These are phyloP conservation scores for Solanum paucissectum DNA, from an alignment of 257 asterid genomes.

Conservation along the genomic window DNA sequence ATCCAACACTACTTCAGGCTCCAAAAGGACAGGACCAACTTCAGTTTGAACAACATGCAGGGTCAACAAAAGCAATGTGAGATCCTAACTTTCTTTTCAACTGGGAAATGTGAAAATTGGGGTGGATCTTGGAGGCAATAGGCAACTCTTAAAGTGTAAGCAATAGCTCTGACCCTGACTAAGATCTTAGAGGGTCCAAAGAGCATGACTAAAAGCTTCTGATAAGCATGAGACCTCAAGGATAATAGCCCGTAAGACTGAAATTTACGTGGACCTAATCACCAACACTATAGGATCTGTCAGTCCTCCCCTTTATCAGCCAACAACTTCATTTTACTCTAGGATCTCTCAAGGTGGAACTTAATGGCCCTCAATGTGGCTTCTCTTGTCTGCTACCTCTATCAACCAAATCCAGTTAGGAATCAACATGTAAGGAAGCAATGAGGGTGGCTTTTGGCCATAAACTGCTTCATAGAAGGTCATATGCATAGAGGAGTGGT, in stretches of 20 bases:
- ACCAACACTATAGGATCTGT: not conserved
- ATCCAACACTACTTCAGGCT: not conserved
- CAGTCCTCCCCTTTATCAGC: not conserved
- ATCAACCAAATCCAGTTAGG: not conserved
- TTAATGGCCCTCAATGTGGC: not conserved
- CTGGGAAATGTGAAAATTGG: not conserved
- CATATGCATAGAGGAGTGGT: not conserved
- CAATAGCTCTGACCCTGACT: not conserved
- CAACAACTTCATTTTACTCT: not conserved
- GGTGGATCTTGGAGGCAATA: not conserved
- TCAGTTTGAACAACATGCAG: not conserved
- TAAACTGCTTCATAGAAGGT: not conserved
- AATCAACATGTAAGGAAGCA: not conserved
- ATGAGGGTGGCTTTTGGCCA: not conserved
- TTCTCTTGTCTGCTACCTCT: not conserved
- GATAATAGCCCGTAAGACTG: not conserved
- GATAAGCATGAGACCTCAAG: not conserved
- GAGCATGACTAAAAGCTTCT: not conserved
- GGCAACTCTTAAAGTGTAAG: not conserved
- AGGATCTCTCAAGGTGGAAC: not conserved
- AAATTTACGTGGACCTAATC: not conserved
- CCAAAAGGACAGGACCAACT: not conserved
- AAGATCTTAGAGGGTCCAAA: not conserved
- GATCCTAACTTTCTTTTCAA: not conserved
- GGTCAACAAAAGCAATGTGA: not conserved